Base-by-base conservation (phyloP, 768 basidiomycete species). In the Hygrocybe coccinea region DNA sequence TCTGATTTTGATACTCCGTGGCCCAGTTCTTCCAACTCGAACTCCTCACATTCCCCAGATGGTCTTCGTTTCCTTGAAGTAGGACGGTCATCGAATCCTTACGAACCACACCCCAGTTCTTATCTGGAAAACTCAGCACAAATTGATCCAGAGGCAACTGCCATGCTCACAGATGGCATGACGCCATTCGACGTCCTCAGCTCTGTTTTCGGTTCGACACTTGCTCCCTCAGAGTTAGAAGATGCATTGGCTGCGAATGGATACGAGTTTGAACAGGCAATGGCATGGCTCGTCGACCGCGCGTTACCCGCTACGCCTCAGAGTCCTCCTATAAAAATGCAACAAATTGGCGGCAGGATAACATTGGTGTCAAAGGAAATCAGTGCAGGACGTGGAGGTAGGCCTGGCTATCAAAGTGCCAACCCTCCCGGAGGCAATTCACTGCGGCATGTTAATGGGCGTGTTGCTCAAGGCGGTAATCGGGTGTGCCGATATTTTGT, bases 401-500 rank as follows among this genome's bases (percentile, higher is more conserved):
- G 80, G 59, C 69, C 78, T 50, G 69, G 68, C 15, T 67, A 60
- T 51, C 64, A 62, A 10, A 69, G 72, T 25, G 66, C 73, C 39
- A 68, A 62, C 45, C 58, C 61, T 29, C 65, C 67, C 60, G 69
- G 62, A 69, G 43, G 67, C 67, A 43, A 29, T 29, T 73, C 68
- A 1, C 71, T 76, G 1, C 70, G 73, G 59, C 82, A 73, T 71
- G 69, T 71, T 22, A 81, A 83, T 60, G 84, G 84, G 1, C 79
- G 86, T 12, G 79, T 83, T 24, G 73, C 69, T 0, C 74, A 77
- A 50, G 80, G 80, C 46, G 85, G 85, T 9, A 88, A 85, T 63
- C 77, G 91, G 56, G 94, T 99, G 24, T 99, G 97, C 70, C 79
- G 97, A 53, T 98, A 98, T 68, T 99, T 94, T 73, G 81, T 99